Evolutionary conservation across 192 early-diverging fungal species (phyloP), one percentile per base, ranked within the genome.

Genomic region (Powellomyces hirtus): DNA sequence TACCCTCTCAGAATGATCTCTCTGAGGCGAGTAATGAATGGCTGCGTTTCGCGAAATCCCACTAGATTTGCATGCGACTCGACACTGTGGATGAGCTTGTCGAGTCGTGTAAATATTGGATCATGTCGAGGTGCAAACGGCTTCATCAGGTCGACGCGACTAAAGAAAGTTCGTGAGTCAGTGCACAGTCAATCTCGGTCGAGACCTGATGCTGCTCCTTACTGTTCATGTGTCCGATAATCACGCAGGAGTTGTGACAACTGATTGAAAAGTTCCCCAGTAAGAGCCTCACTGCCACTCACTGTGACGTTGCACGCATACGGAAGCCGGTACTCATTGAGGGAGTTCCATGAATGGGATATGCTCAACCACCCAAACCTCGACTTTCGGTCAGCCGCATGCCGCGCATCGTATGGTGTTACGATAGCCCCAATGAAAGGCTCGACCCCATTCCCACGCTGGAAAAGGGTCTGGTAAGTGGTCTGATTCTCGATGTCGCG

Each of bases 391-490:
- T 85, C 78, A 4, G 82, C 77, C 14, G 78, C 59, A 40, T 75
- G 72, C 14, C 72, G 66, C 10, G 83, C 64, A 62, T 92, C 85
- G 64, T 92, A 93, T 22, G 95, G 95, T 16, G 84, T 89, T 30
- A 94, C 87, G 58, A 97, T 97, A 5, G 85, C 82, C 16, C 94
- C 93, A 46, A 96, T 85, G 80, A 97, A 97, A 20, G 95, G 95
- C 70, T 95, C 92, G 7, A 84, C 68, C 18, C 86, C 85, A 3
- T 18, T 36, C 38, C 81, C 79, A 10, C 81, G 77, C 63, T 85
- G 79, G 64, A 90, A 92, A 33, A 95, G 84, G 65, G 78, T 62
- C 84, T 97, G 95, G 79, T 97, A 92, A 1, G 84, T 81, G 50
- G 81, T 83, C 79, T 97, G 94, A 63, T 89, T 96, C 74, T 92